These are phyloP conservation scores for Termitomyces heimii DNA, from an alignment of 768 basidiomycete species.

Conservation along the genomic window DNA sequence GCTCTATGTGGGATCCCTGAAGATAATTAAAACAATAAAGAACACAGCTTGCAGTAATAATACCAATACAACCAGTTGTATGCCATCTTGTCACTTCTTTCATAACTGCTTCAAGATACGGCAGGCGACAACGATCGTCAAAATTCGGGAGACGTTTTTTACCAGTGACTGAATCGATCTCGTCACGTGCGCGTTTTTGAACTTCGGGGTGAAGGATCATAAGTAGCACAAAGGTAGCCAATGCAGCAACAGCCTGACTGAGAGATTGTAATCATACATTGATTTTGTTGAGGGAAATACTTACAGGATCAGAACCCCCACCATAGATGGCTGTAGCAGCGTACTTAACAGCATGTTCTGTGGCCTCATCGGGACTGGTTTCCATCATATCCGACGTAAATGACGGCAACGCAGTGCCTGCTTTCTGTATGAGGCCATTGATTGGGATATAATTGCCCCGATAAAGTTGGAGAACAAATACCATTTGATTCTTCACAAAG, in stretches of 20 bases:
- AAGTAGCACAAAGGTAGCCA: constrained; percentile 23
- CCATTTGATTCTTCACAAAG: constrained; percentile 28
- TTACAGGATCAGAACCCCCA: constrained; percentile 31
- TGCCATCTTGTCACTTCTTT: constrained; percentile 27
- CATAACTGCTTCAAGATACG: constrained; percentile 24
- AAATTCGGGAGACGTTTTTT: constrained; percentile 23
- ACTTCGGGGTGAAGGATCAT: constrained; percentile 25
- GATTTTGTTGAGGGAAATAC: constrained; percentile 6
- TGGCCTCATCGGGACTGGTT: constrained; percentile 22
- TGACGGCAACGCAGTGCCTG: constrained; percentile 28
- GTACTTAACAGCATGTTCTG: constrained; percentile 35
- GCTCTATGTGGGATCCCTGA: constrained; percentile 11
- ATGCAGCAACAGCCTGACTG: constrained; percentile 15
- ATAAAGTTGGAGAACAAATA: constrained; percentile 8
- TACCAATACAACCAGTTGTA: constrained; percentile 21
- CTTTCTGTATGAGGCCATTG: constrained; percentile 20
- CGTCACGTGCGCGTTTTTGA: constrained; percentile 24
- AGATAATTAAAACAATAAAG: background rate
- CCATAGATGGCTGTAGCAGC: constrained; percentile 20
- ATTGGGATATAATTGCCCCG: constrained; percentile 16
- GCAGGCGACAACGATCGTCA: constrained; percentile 19
- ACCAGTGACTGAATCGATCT: constrained; percentile 26
- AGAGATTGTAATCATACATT: background rate
- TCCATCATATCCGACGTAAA: constrained; percentile 36
- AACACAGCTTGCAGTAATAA: background rate